phyloP scores from a whole-genome alignment of 1,284 basidiomycete genomes.

The Cryptococcus floricola region DNA sequence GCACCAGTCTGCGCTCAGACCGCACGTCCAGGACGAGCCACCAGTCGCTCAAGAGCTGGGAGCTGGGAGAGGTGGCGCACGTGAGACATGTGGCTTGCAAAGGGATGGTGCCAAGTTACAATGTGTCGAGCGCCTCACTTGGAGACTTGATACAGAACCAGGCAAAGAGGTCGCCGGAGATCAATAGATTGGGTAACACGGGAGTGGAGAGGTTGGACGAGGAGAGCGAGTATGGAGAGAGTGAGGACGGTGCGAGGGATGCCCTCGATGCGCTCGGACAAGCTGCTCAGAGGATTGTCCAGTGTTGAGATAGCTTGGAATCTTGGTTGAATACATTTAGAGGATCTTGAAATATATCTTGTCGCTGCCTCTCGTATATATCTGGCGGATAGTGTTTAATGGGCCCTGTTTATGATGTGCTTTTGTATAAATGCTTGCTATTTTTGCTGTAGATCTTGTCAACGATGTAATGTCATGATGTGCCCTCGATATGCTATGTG shows the following conservation, averaged over 20 bases:
- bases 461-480: too few species aligned
- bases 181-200: background rate
- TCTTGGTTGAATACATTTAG: too few species aligned
- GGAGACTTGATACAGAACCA: background rate
- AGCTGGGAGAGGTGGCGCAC: conserved; percentile 6
- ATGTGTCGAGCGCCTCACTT: background rate
- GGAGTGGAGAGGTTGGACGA: background rate
- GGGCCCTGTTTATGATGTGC: background rate
- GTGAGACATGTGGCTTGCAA: conserved; percentile 7
- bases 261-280: conserved; percentile 11
- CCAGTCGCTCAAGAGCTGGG: conserved; percentile 2
- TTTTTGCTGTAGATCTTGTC: too few species aligned
- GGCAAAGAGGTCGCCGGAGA: background rate
- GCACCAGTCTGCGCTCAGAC: conserved; percentile 2
- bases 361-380: too few species aligned
- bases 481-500: too few species aligned
- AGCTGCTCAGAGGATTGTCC: conserved; percentile 6
- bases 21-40: conserved; percentile 3
- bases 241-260: conserved; percentile 5
- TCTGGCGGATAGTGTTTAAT: too few species aligned
- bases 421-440: background rate
- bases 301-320: background rate
- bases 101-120: background rate
- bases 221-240: conserved; percentile 5
- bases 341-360: too few species aligned